Evolutionary conservation across 768 basidiomycete genomes (phyloP).

Genomic region (Suillus fuscotomentosus): DNA sequence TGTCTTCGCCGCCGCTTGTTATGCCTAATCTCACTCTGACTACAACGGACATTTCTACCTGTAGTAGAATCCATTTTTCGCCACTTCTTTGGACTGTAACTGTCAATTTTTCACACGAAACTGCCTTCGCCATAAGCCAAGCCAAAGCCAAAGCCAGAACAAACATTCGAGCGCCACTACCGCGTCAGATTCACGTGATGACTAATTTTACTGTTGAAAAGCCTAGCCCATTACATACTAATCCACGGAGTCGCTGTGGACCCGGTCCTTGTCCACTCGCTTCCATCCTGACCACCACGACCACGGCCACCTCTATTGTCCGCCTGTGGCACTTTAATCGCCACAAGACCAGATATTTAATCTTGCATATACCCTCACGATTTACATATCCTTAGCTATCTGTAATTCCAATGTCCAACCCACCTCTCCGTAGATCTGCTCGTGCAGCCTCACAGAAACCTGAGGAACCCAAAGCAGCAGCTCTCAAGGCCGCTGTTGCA

Average conservation of each 20-base stretch:
- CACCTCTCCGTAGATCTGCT: slow-evolving; percentile 50
- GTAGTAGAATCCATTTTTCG: too few species aligned
- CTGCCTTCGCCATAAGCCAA: too few species aligned
- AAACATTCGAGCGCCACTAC: slow-evolving; percentile 16
- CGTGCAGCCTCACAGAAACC: slow-evolving; percentile 49
- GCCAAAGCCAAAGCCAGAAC: background rate
- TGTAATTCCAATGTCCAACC: slow-evolving; percentile 25
- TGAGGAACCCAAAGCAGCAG: slow-evolving; percentile 17
- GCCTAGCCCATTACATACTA: background rate
- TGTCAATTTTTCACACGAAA: too few species aligned
- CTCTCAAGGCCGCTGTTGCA: slow-evolving; percentile 29
- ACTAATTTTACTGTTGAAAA: slow-evolving; percentile 5
- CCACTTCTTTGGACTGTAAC: too few species aligned
- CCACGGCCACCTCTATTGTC: background rate
- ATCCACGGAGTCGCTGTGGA: background rate
- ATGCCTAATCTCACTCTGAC: too few species aligned
- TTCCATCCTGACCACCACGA: background rate
- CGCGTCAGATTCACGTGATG: slow-evolving; percentile 25
- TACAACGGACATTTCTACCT: too few species aligned
- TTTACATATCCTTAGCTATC: slow-evolving; percentile 17
- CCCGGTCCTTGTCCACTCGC: background rate
- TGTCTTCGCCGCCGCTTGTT: too few species aligned
- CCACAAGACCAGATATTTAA: background rate
- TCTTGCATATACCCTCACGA: slow-evolving; percentile 1
- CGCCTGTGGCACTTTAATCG: background rate